These are phyloP conservation scores for Kwoniella sp. DNA, from an alignment of 768 basidiomycete genomes.

Conservation along the genomic window DNA sequence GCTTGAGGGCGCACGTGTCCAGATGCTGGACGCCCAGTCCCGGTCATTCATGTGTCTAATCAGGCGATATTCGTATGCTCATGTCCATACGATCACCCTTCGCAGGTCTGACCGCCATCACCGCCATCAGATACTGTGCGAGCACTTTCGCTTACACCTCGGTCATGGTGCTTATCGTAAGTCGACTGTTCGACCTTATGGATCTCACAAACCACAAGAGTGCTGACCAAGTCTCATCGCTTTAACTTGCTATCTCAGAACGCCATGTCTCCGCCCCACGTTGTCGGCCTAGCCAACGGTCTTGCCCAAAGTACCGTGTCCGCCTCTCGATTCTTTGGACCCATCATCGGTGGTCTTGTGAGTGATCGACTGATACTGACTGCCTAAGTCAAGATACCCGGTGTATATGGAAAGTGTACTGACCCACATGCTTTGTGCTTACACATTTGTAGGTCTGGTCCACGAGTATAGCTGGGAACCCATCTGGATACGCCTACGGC, in stretches of 20 bases:
- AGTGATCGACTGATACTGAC: conserved; percentile 13
- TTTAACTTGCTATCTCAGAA: conserved; percentile 15
- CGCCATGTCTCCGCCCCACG: conserved; percentile 77
- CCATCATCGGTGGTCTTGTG: conserved; percentile 56
- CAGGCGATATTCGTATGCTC: no score
- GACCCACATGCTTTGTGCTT: no score
- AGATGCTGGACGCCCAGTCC: neutral
- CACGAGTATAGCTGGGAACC: conserved; percentile 52
- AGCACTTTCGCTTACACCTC: conserved; percentile 88
- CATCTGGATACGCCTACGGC: conserved; percentile 45
- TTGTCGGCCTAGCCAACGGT: conserved; percentile 90
- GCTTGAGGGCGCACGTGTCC: neutral
- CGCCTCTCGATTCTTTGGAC: conserved; percentile 85
- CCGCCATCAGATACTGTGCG: conserved; percentile 84
- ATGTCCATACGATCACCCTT: no score
- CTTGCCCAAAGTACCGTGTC: conserved; percentile 94
- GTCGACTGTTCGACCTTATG: conserved; percentile 14
- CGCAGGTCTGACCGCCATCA: conserved; percentile 77
- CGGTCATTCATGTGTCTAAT: no score
- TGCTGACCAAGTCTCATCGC: conserved; percentile 3
- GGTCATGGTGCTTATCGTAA: conserved; percentile 73
- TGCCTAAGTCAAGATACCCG: neutral
- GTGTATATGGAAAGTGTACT: neutral
- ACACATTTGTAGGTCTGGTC: conserved; percentile 48
- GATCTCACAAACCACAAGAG: conserved; percentile 21